A percentile compares a stretch with the other conserved stretches of the same genome.
phyloP scores from a whole-genome alignment of 495 filamentous ascomycete genomes.

The Hyaloscypha bicolor region DNA sequence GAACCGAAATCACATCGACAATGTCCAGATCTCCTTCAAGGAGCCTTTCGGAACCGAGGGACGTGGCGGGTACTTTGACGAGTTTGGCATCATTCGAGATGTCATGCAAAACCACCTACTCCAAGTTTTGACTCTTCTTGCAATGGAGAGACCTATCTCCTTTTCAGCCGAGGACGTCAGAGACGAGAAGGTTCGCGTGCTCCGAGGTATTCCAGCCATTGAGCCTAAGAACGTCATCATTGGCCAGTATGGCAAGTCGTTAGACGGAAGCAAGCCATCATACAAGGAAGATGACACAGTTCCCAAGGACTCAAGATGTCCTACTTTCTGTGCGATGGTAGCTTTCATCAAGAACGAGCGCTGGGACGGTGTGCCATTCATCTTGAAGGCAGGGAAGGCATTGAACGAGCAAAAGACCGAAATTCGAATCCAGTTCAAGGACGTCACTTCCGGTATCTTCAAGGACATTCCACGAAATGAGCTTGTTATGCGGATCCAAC shows the following conservation, averaged over 20 bases:
- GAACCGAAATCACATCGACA: conserved; percentile 99
- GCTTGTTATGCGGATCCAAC: conserved; percentile 98
- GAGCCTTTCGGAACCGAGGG: conserved; percentile 99
- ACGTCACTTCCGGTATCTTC: conserved; percentile 99
- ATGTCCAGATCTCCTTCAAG: conserved; percentile 98
- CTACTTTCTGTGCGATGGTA: conserved; percentile 96
- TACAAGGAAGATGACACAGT: conserved; percentile 99
- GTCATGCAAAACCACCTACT: conserved; percentile 98
- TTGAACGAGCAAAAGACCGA: conserved; percentile 99
- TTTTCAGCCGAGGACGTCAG: conserved; percentile 98
- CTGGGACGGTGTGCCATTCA: conserved; percentile 99
- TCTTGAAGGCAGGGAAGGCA: conserved; percentile 98
- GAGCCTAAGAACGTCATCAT: conserved; percentile 99
- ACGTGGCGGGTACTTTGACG: conserved; percentile 98
- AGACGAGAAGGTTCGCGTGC: conserved; percentile 97
- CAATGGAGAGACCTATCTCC: conserved; percentile 98
- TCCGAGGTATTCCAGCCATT: conserved; percentile 90
- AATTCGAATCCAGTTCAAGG: conserved; percentile 98
- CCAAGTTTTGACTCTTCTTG: conserved; percentile 92
- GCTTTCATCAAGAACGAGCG: conserved; percentile 99
- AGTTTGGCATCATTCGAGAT: conserved; percentile 99
- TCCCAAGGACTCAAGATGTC: conserved; percentile 94
- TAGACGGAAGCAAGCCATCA: conserved; percentile 94
- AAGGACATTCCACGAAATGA: conserved; percentile 99
- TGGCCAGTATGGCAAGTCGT: conserved; percentile 94